Evolutionary conservation across 2,329 filamentous ascomycete species (phyloP).

Genomic region (Dactylellina drechsleri): DNA sequence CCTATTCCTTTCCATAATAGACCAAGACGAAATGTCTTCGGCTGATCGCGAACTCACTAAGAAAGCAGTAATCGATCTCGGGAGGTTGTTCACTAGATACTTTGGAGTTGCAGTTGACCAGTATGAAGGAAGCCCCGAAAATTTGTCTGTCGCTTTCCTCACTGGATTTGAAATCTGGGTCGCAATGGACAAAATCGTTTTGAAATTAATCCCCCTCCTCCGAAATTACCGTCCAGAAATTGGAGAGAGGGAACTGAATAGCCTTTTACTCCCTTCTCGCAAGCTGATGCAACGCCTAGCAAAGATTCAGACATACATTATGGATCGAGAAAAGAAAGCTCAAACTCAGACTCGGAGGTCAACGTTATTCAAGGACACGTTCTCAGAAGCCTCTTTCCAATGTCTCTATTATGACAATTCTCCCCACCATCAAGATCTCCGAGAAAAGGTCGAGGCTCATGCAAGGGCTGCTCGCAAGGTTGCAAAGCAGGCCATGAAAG

Average conservation of each 20-base stretch:
- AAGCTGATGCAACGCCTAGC: constrained; percentile 65
- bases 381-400: constrained; percentile 62
- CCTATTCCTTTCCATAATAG: too few relatives aligned
- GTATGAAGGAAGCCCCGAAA: constrained; percentile 64
- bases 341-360: constrained; percentile 46
- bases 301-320: constrained; percentile 66
- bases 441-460: constrained; percentile 18
- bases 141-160: constrained; percentile 68
- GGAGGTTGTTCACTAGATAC: constrained; percentile 61
- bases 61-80: constrained; percentile 56
- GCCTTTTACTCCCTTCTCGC: constrained; percentile 64
- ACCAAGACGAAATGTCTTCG: too few relatives aligned
- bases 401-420: constrained; percentile 66
- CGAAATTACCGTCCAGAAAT: constrained; percentile 65
- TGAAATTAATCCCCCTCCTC: constrained; percentile 62
- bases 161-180: constrained; percentile 70
- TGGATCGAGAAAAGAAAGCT: constrained; percentile 58
- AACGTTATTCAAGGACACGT: constrained; percentile 62
- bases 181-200: constrained; percentile 66
- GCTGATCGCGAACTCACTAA: constrained; percentile 48
- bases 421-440: constrained; percentile 60
- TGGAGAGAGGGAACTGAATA: constrained; percentile 61
- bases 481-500: neutral
- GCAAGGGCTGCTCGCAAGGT: constrained; percentile 21
- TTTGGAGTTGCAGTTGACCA: constrained; percentile 54